A percentile compares a stretch with the other conserved stretches of the same genome.
Conservation (phyloP, 805 yeast genomes). For the Zygosaccharomyces rouxii region DNA sequence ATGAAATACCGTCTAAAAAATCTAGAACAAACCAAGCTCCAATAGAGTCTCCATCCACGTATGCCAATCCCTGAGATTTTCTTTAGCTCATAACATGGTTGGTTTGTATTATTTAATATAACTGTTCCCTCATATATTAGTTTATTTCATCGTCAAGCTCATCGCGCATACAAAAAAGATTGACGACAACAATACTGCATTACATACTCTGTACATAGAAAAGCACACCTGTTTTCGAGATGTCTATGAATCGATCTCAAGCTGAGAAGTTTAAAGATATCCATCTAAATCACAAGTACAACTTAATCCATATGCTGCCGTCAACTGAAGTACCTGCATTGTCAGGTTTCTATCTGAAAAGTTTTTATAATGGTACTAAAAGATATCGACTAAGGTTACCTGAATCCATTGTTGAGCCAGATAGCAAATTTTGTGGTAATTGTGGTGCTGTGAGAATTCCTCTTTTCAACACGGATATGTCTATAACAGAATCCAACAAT, state of each 20-base stretch:
- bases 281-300: conserved; percentile 28
- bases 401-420: conserved; percentile 16
- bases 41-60: neutral
- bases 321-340: conserved; percentile 19
- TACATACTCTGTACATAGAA: neutral
- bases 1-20: neutral
- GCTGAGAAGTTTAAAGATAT: conserved; percentile 25
- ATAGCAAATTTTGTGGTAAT: conserved; percentile 29
- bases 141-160: neutral
- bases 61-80: neutral
- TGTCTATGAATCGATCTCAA: conserved; percentile 25
- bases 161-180: neutral
- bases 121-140: neutral
- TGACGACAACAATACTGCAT: neutral
- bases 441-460: conserved; percentile 34
- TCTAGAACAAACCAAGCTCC: neutral
- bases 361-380: conserved; percentile 30
- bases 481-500: conserved; percentile 1
- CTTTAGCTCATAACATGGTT: neutral
- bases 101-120: neutral
- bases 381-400: conserved; percentile 30
- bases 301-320: conserved; percentile 27
- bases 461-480: conserved; percentile 12
- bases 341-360: conserved; percentile 31
- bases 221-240: neutral